Evolutionary conservation across 2,329 filamentous ascomycete species (phyloP).

Genomic region (Ophiobolus disseminans): DNA sequence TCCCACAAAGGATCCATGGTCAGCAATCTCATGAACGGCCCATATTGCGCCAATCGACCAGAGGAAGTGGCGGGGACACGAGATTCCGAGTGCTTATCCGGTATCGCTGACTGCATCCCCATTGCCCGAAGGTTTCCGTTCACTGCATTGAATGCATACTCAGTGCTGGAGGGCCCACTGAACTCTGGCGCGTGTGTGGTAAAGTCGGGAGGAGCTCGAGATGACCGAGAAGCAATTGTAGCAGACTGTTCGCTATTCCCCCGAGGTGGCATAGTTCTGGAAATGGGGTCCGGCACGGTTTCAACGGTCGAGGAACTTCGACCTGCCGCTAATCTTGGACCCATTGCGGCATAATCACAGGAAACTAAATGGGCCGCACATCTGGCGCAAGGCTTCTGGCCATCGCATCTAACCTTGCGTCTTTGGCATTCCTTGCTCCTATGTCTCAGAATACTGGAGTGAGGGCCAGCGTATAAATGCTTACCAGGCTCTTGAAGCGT

Average conservation of each 20-base stretch:
- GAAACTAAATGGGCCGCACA: conserved; percentile 9
- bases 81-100: conserved; percentile 4
- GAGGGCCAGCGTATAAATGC: neutral
- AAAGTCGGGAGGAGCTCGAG: conserved; percentile 5
- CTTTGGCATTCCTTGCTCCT: conserved; percentile 15
- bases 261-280: neutral
- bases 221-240: neutral
- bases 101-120: conserved; percentile 17
- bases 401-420: conserved; percentile 15
- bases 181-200: conserved; percentile 10
- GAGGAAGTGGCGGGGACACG: conserved; percentile 9
- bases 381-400: conserved; percentile 8
- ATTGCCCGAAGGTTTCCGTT: conserved; percentile 17
- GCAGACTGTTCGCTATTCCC: neutral
- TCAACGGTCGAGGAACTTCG: neutral
- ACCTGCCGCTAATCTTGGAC: neutral
- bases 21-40: conserved; percentile 15
- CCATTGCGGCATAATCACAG: conserved; percentile 3
- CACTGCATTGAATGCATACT: conserved; percentile 16
- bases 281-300: neutral
- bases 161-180: conserved; percentile 13
- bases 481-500: conserved; percentile 12
- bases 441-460: neutral
- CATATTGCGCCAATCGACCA: conserved; percentile 12
- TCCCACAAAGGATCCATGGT: conserved; percentile 19